Evolutionary conservation across 1,284 basidiomycete genomes (phyloP), one percentile per base, ranked within the genome.

Genomic region (Marasmius sp.): DNA sequence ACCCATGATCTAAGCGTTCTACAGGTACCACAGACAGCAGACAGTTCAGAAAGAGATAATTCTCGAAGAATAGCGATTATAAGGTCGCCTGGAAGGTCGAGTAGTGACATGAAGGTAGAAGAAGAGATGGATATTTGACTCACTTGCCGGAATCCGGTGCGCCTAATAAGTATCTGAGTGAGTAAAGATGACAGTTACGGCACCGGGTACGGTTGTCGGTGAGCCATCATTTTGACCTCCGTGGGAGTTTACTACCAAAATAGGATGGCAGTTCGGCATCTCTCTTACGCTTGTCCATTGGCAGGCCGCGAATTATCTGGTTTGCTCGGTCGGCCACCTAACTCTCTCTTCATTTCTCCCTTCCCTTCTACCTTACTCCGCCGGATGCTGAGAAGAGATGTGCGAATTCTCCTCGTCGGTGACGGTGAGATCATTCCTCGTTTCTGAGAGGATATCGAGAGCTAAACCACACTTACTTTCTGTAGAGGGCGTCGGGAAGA

Each of bases 401-500:
- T 95, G 58, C 87, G 95, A 68, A 95, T 97, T 72, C 87, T 97
- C 66, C 85, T 98, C 70, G 94, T 97, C 64, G 95, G 95, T 66
- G 96, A 98, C 77, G 93, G 93, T 91, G 71, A 73, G 85, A 27
- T 59, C 60, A 43, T 48, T 47, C 57, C 50, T 53, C 11, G 14
- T 61, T 67, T 41, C 45, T 49, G 63, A 54, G 49, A 47, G 55
- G 63, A 64, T 52, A 55, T 48, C 59, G 60, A 63, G 59, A 57
- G 37, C 63, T 65, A 58, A 66, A 58, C 50, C 64, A 58, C 53
- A 59, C 34, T 6, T 54, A n/a, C 38, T 43, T 61, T 62, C 59
- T 65, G 36, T 71, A 95, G 94, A 95, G 80, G 92, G 92, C 67
- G 94, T 96, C 68, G 94, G 94, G 67, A 97, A 97, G 82, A 95